These are phyloP conservation scores for Teratosphaeria viscida DNA, from an alignment of 2,329 filamentous ascomycete species.

Conservation along the genomic window DNA sequence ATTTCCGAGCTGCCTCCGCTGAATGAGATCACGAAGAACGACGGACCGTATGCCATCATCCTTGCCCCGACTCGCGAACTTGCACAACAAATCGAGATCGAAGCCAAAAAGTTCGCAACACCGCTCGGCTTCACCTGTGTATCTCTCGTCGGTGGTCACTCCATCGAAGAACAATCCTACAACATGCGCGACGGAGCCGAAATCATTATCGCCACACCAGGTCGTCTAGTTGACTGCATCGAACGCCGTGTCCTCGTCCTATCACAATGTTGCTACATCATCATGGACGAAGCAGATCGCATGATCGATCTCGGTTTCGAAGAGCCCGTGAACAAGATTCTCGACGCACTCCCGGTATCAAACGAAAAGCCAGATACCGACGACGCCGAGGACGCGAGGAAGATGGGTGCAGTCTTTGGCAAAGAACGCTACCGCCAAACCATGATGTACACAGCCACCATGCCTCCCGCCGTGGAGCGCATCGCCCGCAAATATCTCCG, in stretches of 20 bases:
- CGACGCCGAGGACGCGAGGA: constrained; percentile 71
- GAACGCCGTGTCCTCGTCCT: constrained; percentile 85
- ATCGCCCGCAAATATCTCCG: constrained; percentile 97
- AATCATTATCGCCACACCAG: constrained; percentile 96
- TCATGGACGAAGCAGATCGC: constrained; percentile 98
- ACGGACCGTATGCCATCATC: constrained; percentile 95
- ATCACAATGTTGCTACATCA: constrained; percentile 93
- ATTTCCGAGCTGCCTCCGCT: constrained; percentile 83
- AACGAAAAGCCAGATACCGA: constrained; percentile 96
- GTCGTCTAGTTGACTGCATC: constrained; percentile 93
- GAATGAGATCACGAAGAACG: constrained; percentile 76
- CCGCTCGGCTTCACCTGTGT: constrained; percentile 91
- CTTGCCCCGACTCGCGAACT: constrained; percentile 92
- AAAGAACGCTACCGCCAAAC: constrained; percentile 84
- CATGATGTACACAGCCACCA: constrained; percentile 99
- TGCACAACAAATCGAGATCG: constrained; percentile 92
- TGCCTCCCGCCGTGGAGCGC: constrained; percentile 83
- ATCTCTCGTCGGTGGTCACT: constrained; percentile 95
- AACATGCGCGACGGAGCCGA: constrained; percentile 86
- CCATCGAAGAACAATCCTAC: constrained; percentile 85
- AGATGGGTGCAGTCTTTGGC: constrained; percentile 74
- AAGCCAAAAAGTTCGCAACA: constrained; percentile 83
- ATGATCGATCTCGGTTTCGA: constrained; percentile 99
- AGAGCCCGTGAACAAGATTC: constrained; percentile 93
- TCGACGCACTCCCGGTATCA: constrained; percentile 79